Evolutionary conservation across 1,284 basidiomycete species (phyloP).

Genomic region (Hemileia vastatrix): DNA sequence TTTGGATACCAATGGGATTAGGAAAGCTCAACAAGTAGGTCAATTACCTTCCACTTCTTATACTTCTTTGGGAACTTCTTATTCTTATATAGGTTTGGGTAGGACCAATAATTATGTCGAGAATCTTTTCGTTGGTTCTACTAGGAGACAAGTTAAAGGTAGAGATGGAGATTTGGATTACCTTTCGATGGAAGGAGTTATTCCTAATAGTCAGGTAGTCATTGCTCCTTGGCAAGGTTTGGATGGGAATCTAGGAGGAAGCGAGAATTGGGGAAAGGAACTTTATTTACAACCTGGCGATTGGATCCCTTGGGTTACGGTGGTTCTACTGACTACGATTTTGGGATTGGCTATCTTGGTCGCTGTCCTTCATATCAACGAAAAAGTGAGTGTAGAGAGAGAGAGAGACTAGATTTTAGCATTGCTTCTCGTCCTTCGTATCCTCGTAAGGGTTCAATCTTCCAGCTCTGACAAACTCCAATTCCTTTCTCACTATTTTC

Average conservation of each 20-base stretch:
- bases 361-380: conserved; percentile 74
- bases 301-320: conserved; percentile 94
- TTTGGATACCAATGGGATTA: conserved; percentile 74
- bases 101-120: conserved; percentile 99
- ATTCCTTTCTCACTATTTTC: too few relatives aligned
- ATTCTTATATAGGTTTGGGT: conserved; percentile 91
- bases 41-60: conserved; percentile 89
- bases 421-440: too few relatives aligned
- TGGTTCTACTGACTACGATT: conserved; percentile 68
- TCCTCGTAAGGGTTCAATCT: not conserved
- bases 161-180: conserved; percentile 51
- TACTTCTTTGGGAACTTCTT: conserved; percentile 77
- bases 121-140: conserved; percentile 83
- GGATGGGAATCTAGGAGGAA: conserved; percentile 24
- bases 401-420: not conserved
- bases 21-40: conserved; percentile 67
- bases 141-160: conserved; percentile 52
- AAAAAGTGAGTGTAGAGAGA: conserved; percentile 52
- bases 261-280: conserved; percentile 69
- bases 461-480: not conserved
- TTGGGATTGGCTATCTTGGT: conserved; percentile 69
- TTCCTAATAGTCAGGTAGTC: conserved; percentile 95
- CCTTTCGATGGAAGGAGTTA: conserved; percentile 88
- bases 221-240: conserved; percentile 63
- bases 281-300: conserved; percentile 86